A percentile compares a stretch with the other conserved stretches of the same genome.
These are phyloP conservation scores for Starmerella scarabaei DNA, from an alignment of 805 yeast genomes.

Conservation along the genomic window DNA sequence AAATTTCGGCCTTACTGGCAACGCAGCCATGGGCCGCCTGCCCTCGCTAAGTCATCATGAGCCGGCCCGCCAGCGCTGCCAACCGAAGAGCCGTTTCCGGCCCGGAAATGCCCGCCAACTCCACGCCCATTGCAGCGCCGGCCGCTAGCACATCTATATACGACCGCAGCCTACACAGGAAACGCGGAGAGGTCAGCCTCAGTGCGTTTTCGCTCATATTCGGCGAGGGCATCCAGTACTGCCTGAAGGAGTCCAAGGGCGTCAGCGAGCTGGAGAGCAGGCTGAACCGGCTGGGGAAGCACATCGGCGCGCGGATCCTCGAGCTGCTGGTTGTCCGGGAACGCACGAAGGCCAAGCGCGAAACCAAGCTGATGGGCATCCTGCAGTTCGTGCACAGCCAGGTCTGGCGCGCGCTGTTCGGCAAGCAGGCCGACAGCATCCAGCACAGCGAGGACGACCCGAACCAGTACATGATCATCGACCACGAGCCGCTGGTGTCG, in stretches of 20 bases:
- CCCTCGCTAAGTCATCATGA: too few relatives aligned
- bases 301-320: conserved; percentile 56
- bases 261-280: conserved; percentile 49
- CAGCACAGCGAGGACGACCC: conserved; percentile 60
- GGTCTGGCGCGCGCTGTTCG: conserved; percentile 65
- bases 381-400: conserved; percentile 59
- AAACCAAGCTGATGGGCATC: conserved; percentile 50
- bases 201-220: conserved; percentile 58
- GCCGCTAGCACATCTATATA: conserved; percentile 33
- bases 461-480: conserved; percentile 66
- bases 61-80: too few relatives aligned
- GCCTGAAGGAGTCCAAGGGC: conserved; percentile 49
- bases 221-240: conserved; percentile 55
- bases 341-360: conserved; percentile 51
- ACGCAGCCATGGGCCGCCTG: too few relatives aligned
- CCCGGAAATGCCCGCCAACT: neutral
- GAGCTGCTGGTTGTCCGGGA: conserved; percentile 60
- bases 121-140: neutral
- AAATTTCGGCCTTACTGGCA: too few relatives aligned
- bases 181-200: conserved; percentile 52
- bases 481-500: conserved; percentile 57
- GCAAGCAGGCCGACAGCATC: conserved; percentile 57
- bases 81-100: neutral
- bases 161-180: conserved; percentile 55
- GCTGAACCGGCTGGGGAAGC: conserved; percentile 62